Base-by-base conservation (phyloP, 345 rosid species). In the Stellera chamaejasme region DNA sequence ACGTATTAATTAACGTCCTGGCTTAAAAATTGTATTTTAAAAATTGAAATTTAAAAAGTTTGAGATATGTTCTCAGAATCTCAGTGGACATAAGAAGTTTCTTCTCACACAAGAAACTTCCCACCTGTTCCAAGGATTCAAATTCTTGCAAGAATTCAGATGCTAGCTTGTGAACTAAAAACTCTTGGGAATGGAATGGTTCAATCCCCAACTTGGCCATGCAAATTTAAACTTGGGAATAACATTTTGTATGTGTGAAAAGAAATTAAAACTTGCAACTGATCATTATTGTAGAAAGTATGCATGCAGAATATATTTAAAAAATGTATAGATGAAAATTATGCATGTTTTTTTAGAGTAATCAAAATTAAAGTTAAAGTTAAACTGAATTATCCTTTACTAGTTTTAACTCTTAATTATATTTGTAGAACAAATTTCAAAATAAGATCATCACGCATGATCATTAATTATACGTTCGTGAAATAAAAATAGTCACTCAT, bases 221-320 rank as follows among this genome's bases (percentile, higher is more conserved):
- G 67, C 45, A 51, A 64, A 44, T 71, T 67, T 63, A 72, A 54
- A 52, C 58, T 32, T 32, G 39, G 39, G 39, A 32, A 3, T 32
- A 59, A 10, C 61, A 62, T 3, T 3, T 32, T 32, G 39, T 32
- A 32, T n/a, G 39, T 32, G 39, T 32, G 39, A 32, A 32, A 7
- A 32, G 5, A n/a, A n/a, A n/a, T n/a, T n/a, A n/a, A n/a, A n/a
- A 32, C 7, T 52, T 43, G 39, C 50, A 71, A 64, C 71, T 51
- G 53, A n/a, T n/a, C n/a, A n/a, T 53, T 45, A 48, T 39, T 19
- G 13, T 52, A 2, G 63, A 61, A 71, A 70, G 44, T 25, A 39
- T 50, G 52, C 51, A 39, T 53, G 65, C 76, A 69, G 73, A 74
- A 70, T 76, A 58, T 68, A 60, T 53, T 71, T 6, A 52, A 68